Evolutionary conservation across 352 stramenopile genomes (phyloP).

Genomic region (Phytophthora brassicae): DNA sequence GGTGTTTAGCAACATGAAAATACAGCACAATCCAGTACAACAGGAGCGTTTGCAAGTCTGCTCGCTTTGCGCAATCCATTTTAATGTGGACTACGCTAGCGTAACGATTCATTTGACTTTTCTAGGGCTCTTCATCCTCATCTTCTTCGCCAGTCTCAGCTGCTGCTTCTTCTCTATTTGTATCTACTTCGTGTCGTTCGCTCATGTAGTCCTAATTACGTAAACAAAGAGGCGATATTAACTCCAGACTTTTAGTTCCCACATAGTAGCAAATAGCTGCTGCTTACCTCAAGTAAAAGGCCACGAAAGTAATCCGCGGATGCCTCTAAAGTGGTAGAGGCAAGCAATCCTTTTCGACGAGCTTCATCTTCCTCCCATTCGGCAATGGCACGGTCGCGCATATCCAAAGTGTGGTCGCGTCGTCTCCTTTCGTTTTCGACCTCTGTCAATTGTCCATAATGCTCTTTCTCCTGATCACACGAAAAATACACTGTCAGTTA

Average conservation of each 20-base stretch:
- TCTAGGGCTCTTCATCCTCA: conserved; percentile 33
- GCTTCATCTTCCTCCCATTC: conserved; percentile 83
- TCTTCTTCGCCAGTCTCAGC: conserved; percentile 38
- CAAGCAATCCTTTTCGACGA: conserved; percentile 58
- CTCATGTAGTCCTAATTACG: conserved; percentile 69
- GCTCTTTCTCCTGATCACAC: conserved; percentile 60
- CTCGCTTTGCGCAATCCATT: conserved; percentile 13
- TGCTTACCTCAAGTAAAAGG: conserved; percentile 63
- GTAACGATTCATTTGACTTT: neutral
- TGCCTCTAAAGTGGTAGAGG: conserved; percentile 54
- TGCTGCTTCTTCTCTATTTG: conserved; percentile 38
- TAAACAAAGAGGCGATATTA: conserved; percentile 8
- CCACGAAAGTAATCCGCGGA: conserved; percentile 64
- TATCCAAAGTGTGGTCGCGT: conserved; percentile 66
- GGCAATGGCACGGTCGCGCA: conserved; percentile 66
- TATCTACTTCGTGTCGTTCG: conserved; percentile 73
- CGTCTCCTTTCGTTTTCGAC: conserved; percentile 81
- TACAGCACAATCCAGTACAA: conserved; percentile 16
- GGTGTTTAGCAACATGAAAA: conserved; percentile 19
- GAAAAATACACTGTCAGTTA: neutral
- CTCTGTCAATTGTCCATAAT: conserved; percentile 73
- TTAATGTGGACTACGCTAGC: conserved; percentile 4
- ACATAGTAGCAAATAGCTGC: neutral
- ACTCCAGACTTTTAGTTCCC: too few relatives aligned
- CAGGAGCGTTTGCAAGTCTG: conserved; percentile 14